Conservation (phyloP, 164 flowering plant species). For the Warburgia ugandensis region DNA sequence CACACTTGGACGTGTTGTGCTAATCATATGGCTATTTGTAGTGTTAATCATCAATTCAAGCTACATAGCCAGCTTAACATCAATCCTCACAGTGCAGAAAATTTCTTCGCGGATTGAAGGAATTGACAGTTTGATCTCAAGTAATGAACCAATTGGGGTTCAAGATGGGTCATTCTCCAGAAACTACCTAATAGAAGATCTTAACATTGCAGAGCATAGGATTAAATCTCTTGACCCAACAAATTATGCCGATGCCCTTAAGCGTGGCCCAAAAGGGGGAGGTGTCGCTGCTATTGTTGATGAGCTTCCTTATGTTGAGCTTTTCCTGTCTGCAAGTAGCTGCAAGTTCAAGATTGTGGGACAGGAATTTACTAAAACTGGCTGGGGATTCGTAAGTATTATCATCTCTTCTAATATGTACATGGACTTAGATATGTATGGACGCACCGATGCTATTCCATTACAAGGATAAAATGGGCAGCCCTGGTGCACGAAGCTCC, state of each 20-base stretch:
- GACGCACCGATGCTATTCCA: too few species aligned
- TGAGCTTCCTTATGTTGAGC: slow-evolving; percentile 78
- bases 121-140: slow-evolving; percentile 60
- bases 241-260: slow-evolving; percentile 46
- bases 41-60: slow-evolving; percentile 89
- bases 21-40: slow-evolving; percentile 86
- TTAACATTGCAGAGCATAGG: slow-evolving; percentile 57
- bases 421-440: too few species aligned
- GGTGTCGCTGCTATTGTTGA: slow-evolving; percentile 94
- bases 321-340: slow-evolving; percentile 45
- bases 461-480: too few species aligned
- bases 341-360: slow-evolving; percentile 68
- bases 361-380: slow-evolving; percentile 80
- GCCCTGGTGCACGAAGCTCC: too few species aligned
- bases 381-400: slow-evolving; percentile 97
- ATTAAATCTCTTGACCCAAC: slow-evolving; percentile 33
- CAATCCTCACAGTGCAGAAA: slow-evolving; percentile 88
- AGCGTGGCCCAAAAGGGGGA: slow-evolving; percentile 53
- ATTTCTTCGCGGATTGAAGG: slow-evolving; percentile 69
- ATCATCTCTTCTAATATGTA: neutral
- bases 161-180: slow-evolving; percentile 84
- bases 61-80: slow-evolving; percentile 95
- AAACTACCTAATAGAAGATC: slow-evolving; percentile 61
- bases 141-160: slow-evolving; percentile 60
- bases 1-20: slow-evolving; percentile 70